Base-by-base conservation (phyloP, 305 asterid genomes). In the Fraxinus xanthoxyloides region DNA sequence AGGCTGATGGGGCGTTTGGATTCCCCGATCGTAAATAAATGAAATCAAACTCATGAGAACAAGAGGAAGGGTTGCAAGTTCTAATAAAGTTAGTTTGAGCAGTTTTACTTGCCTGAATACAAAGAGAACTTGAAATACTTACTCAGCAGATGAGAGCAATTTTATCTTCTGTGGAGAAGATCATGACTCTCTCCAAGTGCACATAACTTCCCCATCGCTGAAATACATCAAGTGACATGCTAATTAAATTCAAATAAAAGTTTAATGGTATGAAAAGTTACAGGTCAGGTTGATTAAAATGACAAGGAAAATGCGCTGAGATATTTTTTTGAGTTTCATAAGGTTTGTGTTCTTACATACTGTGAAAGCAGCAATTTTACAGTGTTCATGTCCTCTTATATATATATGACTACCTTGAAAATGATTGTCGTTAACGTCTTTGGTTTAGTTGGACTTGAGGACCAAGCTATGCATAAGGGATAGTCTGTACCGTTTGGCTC, bases 391-490 rank as follows among this genome's bases (percentile, higher is more conserved):
- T 26, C 73, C 35, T 65, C 73, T 24, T 65, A 26, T 35, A 65
- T 26, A 26, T 26, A 23, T 10, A 43, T 43, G 73, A 26, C 73
- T 10, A 1, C 19, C 2, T 26, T 80, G 84, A 86, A 82, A 76
- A 76, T 86, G 78, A 87, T 24, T 79, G 77, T 74, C 70, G 69
- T 77, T 75, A 36, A 56, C 77, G 48, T 84, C 76, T 59, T 85
- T 89, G 77, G 82, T 84, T 84, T 86, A 95, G 99, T 84, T 95
- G 97, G 99, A 95, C 88, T 43, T 84, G 80, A 86, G 88, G 87
- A 94, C 98, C 15, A 95, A 91, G 90, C 87, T 95, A 43, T 89
- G 98, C 89, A 92, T 95, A 88, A 89, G 98, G 89, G 99, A 95
- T 87, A 89, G 98, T 88, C 84, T 95, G 79, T 95, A 94, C 89